Evolutionary conservation across 2,329 filamentous ascomycete species (phyloP).

Genomic region (Colletotrichum plurivorum): DNA sequence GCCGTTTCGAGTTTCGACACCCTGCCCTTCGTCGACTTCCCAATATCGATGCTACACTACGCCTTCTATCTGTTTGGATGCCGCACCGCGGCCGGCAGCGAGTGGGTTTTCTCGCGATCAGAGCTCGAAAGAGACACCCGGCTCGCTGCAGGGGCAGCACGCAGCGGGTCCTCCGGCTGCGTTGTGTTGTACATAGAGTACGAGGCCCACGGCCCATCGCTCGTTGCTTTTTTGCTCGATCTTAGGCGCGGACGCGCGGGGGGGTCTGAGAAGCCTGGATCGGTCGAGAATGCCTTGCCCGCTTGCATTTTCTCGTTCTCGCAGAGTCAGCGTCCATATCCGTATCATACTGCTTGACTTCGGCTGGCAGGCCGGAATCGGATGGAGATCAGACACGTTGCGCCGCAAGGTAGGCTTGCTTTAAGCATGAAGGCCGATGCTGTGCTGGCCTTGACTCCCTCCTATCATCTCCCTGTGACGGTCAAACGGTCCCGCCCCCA

Average conservation of each 20-base stretch:
- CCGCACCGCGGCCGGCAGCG: conserved; percentile 13
- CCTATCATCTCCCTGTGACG: not conserved
- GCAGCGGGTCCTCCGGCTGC: not conserved
- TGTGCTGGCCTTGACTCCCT: not conserved
- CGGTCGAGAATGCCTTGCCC: not conserved
- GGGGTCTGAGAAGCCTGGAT: not conserved
- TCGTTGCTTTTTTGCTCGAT: too few species aligned
- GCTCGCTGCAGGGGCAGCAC: not conserved
- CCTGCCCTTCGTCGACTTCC: conserved; percentile 22
- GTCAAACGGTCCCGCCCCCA: conserved; percentile 5
- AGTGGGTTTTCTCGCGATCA: conserved; percentile 29
- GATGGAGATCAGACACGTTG: conserved; percentile 15
- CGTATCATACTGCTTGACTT: too few species aligned
- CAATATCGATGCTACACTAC: conserved; percentile 30
- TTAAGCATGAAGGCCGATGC: conserved; percentile 4
- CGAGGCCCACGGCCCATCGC: too few species aligned
- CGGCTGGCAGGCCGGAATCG: not conserved
- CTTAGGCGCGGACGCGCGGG: not conserved
- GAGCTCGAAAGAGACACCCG: conserved; percentile 19
- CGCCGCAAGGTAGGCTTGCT: conserved; percentile 3
- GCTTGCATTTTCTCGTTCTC: not conserved
- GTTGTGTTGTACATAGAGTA: too few species aligned
- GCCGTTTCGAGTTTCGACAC: conserved; percentile 37
- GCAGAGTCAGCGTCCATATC: conserved; percentile 2
- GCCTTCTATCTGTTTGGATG: conserved; percentile 2